A percentile compares a stretch with the other conserved stretches of the same genome.
phyloP scores from a whole-genome alignment of 768 basidiomycete species.

The Panellus pusillus region DNA sequence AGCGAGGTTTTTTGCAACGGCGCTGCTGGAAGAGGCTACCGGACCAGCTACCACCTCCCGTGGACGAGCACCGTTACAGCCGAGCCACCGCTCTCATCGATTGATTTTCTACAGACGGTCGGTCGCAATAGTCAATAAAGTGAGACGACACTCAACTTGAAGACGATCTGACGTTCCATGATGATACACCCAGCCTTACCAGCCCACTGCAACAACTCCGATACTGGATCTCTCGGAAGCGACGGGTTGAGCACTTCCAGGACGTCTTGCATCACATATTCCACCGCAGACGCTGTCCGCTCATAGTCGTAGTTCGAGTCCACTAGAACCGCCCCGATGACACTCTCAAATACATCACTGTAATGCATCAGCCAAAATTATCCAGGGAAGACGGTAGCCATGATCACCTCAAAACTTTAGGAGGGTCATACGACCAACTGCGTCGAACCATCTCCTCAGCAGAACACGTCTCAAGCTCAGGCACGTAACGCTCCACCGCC shows the following conservation, averaged over 20 bases:
- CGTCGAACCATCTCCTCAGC: constrained; percentile 61
- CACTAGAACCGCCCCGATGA: constrained; percentile 81
- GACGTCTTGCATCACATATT: constrained; percentile 66
- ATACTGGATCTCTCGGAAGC: constrained; percentile 69
- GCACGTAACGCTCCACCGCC: constrained; percentile 62
- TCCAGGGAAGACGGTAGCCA: neutral
- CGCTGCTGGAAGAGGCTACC: constrained; percentile 53
- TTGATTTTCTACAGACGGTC: constrained; percentile 1
- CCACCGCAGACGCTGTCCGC: constrained; percentile 57
- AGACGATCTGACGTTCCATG: constrained; percentile 27
- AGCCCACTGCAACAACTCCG: constrained; percentile 69
- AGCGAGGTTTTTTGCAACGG: constrained; percentile 67
- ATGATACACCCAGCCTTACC: constrained; percentile 56
- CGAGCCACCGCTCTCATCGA: constrained; percentile 9
- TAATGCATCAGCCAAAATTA: constrained; percentile 25
- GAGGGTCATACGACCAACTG: constrained; percentile 83
- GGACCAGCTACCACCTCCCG: constrained; percentile 58
- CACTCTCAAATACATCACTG: constrained; percentile 82
- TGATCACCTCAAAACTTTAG: constrained; percentile 58
- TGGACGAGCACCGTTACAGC: constrained; percentile 58
- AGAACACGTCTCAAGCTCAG: constrained; percentile 54
- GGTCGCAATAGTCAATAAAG: neutral
- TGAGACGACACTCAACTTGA: neutral
- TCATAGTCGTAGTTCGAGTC: constrained; percentile 79
- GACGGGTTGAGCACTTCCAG: constrained; percentile 58